A percentile compares a stretch with the other conserved stretches of the same genome.
Conservation (phyloP, 2,329 filamentous ascomycete genomes). For the Calonectria montana region DNA sequence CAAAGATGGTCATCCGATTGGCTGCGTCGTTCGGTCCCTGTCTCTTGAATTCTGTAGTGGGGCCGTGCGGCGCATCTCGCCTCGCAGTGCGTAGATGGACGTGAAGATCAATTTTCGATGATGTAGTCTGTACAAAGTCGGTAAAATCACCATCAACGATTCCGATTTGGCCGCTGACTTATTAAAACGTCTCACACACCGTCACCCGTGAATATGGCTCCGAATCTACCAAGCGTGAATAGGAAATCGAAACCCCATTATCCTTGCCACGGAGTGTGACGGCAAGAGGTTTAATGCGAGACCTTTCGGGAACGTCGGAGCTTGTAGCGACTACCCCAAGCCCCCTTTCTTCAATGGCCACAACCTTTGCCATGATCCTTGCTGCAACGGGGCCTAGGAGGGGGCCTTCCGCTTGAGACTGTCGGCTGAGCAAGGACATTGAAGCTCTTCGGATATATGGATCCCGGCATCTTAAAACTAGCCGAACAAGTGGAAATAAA, state of each 20-base stretch:
- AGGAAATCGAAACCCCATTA: background rate
- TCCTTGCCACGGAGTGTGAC: background rate
- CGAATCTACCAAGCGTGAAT: background rate
- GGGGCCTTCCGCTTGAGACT: background rate
- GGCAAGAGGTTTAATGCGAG: background rate
- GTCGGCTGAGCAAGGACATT: background rate
- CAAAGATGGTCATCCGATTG: background rate
- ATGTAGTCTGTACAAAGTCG: background rate
- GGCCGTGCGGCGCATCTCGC: background rate
- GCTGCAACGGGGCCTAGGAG: background rate
- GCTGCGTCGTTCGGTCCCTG: background rate
- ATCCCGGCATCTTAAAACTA: background rate
- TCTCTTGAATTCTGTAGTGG: background rate
- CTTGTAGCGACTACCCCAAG: background rate
- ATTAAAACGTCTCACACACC: background rate
- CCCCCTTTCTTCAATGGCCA: background rate
- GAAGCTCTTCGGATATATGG: background rate
- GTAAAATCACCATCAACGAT: background rate
- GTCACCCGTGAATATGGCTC: background rate
- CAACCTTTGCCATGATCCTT: background rate
- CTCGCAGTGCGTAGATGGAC: background rate
- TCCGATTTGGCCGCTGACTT: background rate
- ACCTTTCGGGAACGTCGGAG: background rate
- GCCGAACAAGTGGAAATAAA: background rate
- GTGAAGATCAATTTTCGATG: background rate